Evolutionary conservation across 768 basidiomycete species (phyloP), one percentile per base, ranked within the genome.

Genomic region (Dacryopinax spathularia): DNA sequence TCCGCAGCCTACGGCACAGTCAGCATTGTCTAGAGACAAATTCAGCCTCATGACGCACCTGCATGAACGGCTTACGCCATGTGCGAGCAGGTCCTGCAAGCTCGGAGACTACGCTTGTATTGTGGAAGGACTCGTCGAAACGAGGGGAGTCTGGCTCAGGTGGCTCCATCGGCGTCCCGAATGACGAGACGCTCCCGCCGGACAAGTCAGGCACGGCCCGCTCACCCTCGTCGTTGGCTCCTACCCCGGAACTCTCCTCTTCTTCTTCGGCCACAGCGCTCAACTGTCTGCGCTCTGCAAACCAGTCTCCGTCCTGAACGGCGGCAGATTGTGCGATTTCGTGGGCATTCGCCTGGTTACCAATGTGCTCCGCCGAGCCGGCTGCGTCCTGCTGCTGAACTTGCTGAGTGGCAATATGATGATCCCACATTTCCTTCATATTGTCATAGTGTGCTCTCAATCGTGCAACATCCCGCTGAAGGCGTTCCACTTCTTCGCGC

Each of bases 381-480:
- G n/a, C 29, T 29, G 5, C 6, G 15, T 56, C 48, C 10, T 9
- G 13, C 4, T 56, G 5, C 2, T 20, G 48, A 25, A 9, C 25
- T 13, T 27, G 48, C 48, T 56, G 48, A 15, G 25, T 29, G 15
- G 22, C 29, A 56, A 56, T 6, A 29, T 56, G 48, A 15, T 29
- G 48, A 56, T 56, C 29, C 48, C 48, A 56, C 48, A 15, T 13
- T 25, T 22, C 48, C 48, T 56, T 56, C 48, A 56, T 56, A 20
- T 6, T 56, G 3, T 56, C 48, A 20, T 56, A 56, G 29, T 56
- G 10, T 3, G 48, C 20, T 29, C 29, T 56, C 2, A 56, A 29
- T 31, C 48, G 48, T 9, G 48, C 48, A 56, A 56, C 48, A 56
- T 56, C 48, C 18, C 48, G 48, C 29, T 56, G 48, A 31, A 56